Conservation (phyloP, 805 yeast genomes). For the Ogataea glucozyma region DNA sequence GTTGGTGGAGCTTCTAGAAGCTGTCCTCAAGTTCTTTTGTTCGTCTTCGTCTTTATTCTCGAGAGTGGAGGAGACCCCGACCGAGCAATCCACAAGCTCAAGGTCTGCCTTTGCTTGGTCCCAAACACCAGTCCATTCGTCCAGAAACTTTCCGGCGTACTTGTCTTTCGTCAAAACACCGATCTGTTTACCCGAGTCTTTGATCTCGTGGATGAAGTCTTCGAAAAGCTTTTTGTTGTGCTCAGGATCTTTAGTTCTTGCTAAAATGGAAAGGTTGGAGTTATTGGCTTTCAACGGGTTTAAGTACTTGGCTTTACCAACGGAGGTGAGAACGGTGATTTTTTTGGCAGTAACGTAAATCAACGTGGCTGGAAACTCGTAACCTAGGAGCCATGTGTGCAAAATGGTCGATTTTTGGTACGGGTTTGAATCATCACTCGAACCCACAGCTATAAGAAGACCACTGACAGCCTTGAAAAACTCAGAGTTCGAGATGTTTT, state of each 20-base stretch:
- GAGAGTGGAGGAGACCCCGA: conserved; percentile 55
- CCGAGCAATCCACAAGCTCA: conserved; percentile 53
- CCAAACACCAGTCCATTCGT: conserved; percentile 66
- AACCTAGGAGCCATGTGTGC: conserved; percentile 91
- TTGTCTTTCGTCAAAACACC: conserved; percentile 77
- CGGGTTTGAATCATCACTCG: conserved; percentile 84
- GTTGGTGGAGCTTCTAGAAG: conserved; percentile 74
- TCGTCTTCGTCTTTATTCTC: conserved; percentile 83
- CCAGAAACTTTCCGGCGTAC: conserved; percentile 80
- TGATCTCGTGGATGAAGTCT: conserved; percentile 52
- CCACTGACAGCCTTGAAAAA: conserved; percentile 47
- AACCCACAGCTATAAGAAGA: conserved; percentile 73
- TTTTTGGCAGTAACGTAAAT: conserved; percentile 62
- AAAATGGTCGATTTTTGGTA: conserved; percentile 83
- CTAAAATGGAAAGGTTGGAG: conserved; percentile 52
- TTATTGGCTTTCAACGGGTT: conserved; percentile 52
- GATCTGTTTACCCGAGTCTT: conserved; percentile 43
- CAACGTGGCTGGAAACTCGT: conserved; percentile 93
- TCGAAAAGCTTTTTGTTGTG: conserved; percentile 69
- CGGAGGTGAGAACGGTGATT: conserved; percentile 70
- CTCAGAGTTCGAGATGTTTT: conserved; percentile 32
- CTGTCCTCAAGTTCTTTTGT: conserved; percentile 59
- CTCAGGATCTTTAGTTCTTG: conserved; percentile 78
- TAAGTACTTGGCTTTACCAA: conserved; percentile 81
- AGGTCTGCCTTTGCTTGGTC: conserved; percentile 38